Evolutionary conservation across 1,284 basidiomycete genomes (phyloP).

Genomic region (Omphalotus olearius): DNA sequence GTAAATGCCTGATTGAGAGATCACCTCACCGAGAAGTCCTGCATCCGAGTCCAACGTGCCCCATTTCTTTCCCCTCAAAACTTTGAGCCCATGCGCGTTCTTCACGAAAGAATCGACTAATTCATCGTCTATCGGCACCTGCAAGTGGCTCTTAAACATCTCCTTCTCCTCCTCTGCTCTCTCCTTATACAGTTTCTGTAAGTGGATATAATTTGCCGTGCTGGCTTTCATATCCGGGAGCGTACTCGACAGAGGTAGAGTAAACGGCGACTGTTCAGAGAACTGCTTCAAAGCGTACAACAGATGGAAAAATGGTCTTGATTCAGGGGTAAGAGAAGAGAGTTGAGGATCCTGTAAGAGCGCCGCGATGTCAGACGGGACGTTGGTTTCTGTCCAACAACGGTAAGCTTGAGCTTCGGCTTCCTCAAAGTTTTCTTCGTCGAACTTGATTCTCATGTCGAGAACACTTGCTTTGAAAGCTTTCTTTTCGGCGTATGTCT

Average conservation of each 20-base stretch:
- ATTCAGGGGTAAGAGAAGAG: slow-evolving; percentile 30
- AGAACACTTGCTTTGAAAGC: slow-evolving; percentile 71
- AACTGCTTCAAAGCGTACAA: slow-evolving; percentile 73
- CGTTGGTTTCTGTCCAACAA: slow-evolving; percentile 62
- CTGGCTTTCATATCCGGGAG: slow-evolving; percentile 97
- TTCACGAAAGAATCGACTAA: slow-evolving; percentile 85
- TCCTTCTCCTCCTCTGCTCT: slow-evolving; percentile 70
- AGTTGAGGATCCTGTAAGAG: slow-evolving; percentile 66
- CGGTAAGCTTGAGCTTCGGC: slow-evolving; percentile 80
- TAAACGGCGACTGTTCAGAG: slow-evolving; percentile 42
- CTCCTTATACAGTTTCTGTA: slow-evolving; percentile 76
- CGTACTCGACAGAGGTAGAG: slow-evolving; percentile 52
- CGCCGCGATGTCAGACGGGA: slow-evolving; percentile 63
- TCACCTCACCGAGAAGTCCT: slow-evolving; percentile 49
- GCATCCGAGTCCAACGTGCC: slow-evolving; percentile 53
- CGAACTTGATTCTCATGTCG: slow-evolving; percentile 62
- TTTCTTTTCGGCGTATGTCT: slow-evolving; percentile 65
- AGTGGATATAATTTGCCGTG: slow-evolving; percentile 75
- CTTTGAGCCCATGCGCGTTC: slow-evolving; percentile 80
- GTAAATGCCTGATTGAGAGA: slow-evolving; percentile 16
- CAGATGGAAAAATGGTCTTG: slow-evolving; percentile 81
- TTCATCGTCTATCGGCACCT: slow-evolving; percentile 40
- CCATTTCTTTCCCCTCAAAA: slow-evolving; percentile 73
- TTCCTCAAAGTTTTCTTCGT: slow-evolving; percentile 97
- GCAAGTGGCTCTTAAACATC: slow-evolving; percentile 43